Evolutionary conservation across 306 rosid genomes (phyloP).

Genomic region (Ormosia emarginata): DNA sequence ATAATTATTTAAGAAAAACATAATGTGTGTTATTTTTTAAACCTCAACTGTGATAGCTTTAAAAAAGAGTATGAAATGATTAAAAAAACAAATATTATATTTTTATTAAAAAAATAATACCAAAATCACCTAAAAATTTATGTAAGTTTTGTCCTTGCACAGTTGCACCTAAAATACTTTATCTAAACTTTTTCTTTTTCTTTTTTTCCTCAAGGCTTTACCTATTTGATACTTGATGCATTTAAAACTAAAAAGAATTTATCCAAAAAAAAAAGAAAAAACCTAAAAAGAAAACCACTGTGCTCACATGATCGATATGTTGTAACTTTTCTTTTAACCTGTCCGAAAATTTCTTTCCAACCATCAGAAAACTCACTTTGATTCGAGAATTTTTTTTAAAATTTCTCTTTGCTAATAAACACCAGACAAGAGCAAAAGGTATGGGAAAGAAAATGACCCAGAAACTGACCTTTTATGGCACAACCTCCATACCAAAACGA

Average conservation of each 20-base stretch:
- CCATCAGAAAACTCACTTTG: background rate
- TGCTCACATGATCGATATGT: conserved; percentile 3
- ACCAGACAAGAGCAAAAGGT: background rate
- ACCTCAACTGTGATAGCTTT: too few species aligned
- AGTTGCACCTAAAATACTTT: too few species aligned
- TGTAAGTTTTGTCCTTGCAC: too few species aligned
- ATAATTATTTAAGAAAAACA: too few species aligned
- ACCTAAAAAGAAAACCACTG: too few species aligned
- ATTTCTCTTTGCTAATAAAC: background rate
- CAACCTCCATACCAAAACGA: background rate
- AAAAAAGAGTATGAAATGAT: too few species aligned
- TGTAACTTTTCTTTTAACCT: conserved; percentile 4
- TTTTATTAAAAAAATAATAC: too few species aligned
- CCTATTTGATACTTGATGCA: background rate
- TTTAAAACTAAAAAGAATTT: background rate
- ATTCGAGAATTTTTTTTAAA: background rate
- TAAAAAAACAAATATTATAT: too few species aligned
- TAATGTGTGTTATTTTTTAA: too few species aligned
- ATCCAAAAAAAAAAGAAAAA: background rate
- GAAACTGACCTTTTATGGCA: background rate
- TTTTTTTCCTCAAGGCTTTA: background rate
- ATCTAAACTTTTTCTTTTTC: too few species aligned
- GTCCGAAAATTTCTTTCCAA: conserved; percentile 3
- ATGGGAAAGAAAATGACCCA: background rate
- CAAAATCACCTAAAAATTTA: too few species aligned